A percentile compares a stretch with the other conserved stretches of the same genome.
Evolutionary conservation across 2,329 filamentous ascomycete genomes (phyloP).

Genomic region (Fonsecaea multimorphosa): DNA sequence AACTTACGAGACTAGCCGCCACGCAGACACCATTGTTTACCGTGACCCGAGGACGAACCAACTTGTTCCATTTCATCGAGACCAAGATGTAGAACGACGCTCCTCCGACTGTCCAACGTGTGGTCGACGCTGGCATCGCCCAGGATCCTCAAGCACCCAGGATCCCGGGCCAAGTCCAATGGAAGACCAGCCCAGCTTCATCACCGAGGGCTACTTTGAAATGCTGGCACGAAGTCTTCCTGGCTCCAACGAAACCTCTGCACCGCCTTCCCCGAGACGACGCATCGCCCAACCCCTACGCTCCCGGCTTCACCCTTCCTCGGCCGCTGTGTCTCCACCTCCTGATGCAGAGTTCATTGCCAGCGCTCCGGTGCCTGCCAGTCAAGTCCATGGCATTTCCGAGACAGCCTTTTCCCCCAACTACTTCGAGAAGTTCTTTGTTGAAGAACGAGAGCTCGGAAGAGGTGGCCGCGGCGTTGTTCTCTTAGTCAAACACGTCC

Average conservation of each 20-base stretch:
- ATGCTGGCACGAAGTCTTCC: slow-evolving; percentile 74
- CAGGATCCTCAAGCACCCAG: slow-evolving; percentile 43
- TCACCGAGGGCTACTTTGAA: slow-evolving; percentile 92
- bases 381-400: slow-evolving; percentile 71
- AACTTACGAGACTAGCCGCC: slow-evolving; percentile 66
- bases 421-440: slow-evolving; percentile 93
- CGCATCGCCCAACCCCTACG: slow-evolving; percentile 55
- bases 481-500: slow-evolving; percentile 86
- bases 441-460: slow-evolving; percentile 84
- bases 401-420: slow-evolving; percentile 86
- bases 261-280: slow-evolving; percentile 59
- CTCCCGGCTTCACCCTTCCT: slow-evolving; percentile 40
- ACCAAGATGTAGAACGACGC: slow-evolving; percentile 57
- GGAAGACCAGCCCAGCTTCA: slow-evolving; percentile 67
- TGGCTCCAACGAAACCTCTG: slow-evolving; percentile 55
- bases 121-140: slow-evolving; percentile 70
- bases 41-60: slow-evolving; percentile 85
- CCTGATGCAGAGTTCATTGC: slow-evolving; percentile 58
- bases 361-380: slow-evolving; percentile 50
- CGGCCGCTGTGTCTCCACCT: slow-evolving; percentile 48
- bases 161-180: slow-evolving; percentile 43
- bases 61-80: slow-evolving; percentile 67
- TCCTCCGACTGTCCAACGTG: slow-evolving; percentile 84
- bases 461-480: slow-evolving; percentile 94
- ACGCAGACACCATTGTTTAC: slow-evolving; percentile 90